Evolutionary conservation across 495 filamentous ascomycete species (phyloP).

Genomic region (Daldinia caldariorum): DNA sequence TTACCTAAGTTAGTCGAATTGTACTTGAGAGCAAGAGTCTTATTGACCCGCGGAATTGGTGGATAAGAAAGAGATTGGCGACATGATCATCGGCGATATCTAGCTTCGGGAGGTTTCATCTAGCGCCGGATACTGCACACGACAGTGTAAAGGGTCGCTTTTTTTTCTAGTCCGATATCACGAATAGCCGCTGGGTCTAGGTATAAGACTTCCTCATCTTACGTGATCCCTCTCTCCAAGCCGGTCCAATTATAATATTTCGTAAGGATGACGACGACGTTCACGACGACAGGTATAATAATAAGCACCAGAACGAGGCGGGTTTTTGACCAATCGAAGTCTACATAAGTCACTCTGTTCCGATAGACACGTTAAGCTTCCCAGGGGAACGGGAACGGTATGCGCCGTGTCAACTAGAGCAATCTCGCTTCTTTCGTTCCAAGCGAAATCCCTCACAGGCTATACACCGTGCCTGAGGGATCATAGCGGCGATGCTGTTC

Average conservation of each 20-base stretch:
- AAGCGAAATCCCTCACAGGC: conserved; percentile 21
- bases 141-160: neutral
- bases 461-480: conserved; percentile 14
- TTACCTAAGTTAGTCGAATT: neutral
- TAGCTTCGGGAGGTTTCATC: conserved; percentile 13
- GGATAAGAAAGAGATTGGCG: conserved; percentile 32
- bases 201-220: neutral
- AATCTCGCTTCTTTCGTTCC: conserved; percentile 36
- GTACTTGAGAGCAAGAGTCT: neutral
- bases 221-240: neutral
- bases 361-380: conserved; percentile 26
- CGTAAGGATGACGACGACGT: conserved; percentile 15
- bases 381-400: conserved; percentile 23
- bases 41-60: conserved; percentile 16
- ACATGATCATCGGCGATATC: conserved; percentile 16
- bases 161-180: neutral
- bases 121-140: neutral
- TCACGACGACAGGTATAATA: conserved; percentile 5
- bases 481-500: neutral
- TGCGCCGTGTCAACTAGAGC: conserved; percentile 24
- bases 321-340: conserved; percentile 2
- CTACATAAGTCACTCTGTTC: conserved; percentile 19
- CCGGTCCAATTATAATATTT: conserved; percentile 8
- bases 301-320: conserved; percentile 14
- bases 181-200: neutral